Percentiles rank a stretch among this genome's conserved stretches.
These are phyloP conservation scores for Peronospora farinosa DNA, from an alignment of 352 stramenopile species.

Conservation along the genomic window DNA sequence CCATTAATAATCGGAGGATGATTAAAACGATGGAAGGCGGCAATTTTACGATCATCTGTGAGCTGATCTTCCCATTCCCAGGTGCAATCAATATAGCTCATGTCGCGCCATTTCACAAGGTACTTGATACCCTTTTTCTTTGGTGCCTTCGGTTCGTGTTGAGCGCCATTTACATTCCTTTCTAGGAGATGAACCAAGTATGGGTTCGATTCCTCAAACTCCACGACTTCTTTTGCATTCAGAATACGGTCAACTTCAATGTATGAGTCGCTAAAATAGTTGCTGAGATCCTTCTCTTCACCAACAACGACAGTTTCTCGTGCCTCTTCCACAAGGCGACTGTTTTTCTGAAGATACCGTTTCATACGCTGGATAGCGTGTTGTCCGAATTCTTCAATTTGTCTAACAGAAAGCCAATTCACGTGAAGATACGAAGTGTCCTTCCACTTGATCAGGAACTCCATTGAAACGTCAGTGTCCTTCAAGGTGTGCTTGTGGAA, in stretches of 20 bases:
- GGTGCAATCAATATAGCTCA: conserved; percentile 85
- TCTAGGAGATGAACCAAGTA: conserved; percentile 37
- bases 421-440: conserved; percentile 96
- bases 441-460: conserved; percentile 99
- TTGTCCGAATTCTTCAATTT: conserved; percentile 89
- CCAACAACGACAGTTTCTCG: conserved; percentile 68
- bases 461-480: conserved; percentile 71
- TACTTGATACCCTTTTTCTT: conserved; percentile 87
- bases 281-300: conserved; percentile 69
- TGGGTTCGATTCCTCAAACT: conserved; percentile 65
- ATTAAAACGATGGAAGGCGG: conserved; percentile 80
- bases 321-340: conserved; percentile 64
- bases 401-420: conserved; percentile 93
- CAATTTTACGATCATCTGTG: conserved; percentile 87
- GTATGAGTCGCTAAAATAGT: conserved; percentile 81
- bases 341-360: conserved; percentile 85
- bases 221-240: conserved; percentile 68
- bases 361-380: conserved; percentile 79
- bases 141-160: conserved; percentile 33
- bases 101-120: conserved; percentile 88
- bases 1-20: conserved; percentile 81
- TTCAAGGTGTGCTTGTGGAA: conserved; percentile 56
- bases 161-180: conserved; percentile 39
- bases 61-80: conserved; percentile 89
- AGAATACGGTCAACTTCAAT: conserved; percentile 82